phyloP scores from a whole-genome alignment of 2,329 filamentous ascomycete genomes.

The Fusarium tanahbumbuense region DNA sequence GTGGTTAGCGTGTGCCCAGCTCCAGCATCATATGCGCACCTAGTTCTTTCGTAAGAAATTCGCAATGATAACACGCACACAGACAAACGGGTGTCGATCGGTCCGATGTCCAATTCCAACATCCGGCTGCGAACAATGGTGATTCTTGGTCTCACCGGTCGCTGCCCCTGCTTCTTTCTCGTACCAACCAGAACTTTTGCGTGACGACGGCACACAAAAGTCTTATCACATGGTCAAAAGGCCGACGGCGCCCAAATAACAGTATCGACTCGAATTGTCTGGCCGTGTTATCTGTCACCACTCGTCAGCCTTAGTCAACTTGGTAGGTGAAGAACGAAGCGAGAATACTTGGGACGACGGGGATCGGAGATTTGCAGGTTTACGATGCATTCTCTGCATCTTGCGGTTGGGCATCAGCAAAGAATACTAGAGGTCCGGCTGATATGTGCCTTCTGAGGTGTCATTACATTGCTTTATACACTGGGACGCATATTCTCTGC shows the following conservation, averaged over 20 bases:
- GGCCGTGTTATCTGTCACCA: slow-evolving; percentile 14
- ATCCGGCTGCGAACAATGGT: slow-evolving; percentile 34
- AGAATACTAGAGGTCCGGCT: slow-evolving; percentile 14
- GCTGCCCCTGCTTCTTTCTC: slow-evolving; percentile 37
- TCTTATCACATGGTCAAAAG: slow-evolving; percentile 41
- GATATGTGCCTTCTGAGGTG: slow-evolving; percentile 16
- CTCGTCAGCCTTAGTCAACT: slow-evolving; percentile 37
- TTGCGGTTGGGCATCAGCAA: slow-evolving; percentile 1
- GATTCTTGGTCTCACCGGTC: slow-evolving; percentile 44
- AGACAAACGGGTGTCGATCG: slow-evolving; percentile 35
- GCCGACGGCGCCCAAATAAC: neutral
- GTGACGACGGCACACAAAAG: slow-evolving; percentile 44
- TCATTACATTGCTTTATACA: slow-evolving; percentile 22
- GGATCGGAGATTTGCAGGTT: slow-evolving; percentile 17
- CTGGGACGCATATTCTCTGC: slow-evolving; percentile 16
- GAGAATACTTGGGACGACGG: slow-evolving; percentile 1
- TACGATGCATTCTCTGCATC: slow-evolving; percentile 24
- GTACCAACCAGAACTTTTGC: slow-evolving; percentile 45
- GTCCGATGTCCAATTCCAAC: slow-evolving; percentile 31
- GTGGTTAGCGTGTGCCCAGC: slow-evolving; percentile 17
- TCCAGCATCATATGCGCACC: slow-evolving; percentile 10
- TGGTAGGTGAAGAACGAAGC: slow-evolving; percentile 16
- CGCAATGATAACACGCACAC: slow-evolving; percentile 23
- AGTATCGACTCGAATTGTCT: slow-evolving; percentile 8
- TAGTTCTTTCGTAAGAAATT: slow-evolving; percentile 8